Conservation (phyloP, 129 eudicot genomes). For the Flaveria brownii region DNA sequence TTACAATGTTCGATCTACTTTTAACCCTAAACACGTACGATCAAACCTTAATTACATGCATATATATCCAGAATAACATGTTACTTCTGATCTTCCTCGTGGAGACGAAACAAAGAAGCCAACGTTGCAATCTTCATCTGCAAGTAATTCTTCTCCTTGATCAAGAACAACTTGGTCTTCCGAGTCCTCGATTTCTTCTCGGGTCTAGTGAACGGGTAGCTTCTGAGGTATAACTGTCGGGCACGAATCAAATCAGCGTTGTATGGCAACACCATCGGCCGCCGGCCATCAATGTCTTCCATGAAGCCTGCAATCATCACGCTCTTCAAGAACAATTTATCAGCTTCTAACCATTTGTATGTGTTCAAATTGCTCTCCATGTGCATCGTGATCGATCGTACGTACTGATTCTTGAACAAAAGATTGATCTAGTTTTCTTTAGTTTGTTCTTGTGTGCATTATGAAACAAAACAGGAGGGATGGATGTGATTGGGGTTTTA, state of each 20-base stretch:
- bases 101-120: slow-evolving; percentile 1
- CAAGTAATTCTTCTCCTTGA: slow-evolving; percentile 20
- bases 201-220: slow-evolving; percentile 10
- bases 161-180: slow-evolving; percentile 8
- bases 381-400: not conserved
- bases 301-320: not conserved
- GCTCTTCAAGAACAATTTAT: slow-evolving; percentile 14
- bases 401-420: not conserved
- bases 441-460: no score
- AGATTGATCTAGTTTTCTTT: not conserved
- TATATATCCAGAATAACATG: not conserved
- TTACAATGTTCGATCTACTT: not conserved
- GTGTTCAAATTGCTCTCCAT: not conserved
- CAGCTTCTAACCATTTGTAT: slow-evolving; percentile 2
- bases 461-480: not conserved
- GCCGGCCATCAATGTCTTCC: not conserved
- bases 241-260: slow-evolving; percentile 11
- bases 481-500: not conserved
- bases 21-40: not conserved
- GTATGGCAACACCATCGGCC: slow-evolving; percentile 10
- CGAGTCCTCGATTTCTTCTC: not conserved
- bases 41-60: not conserved
- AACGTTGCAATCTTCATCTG: slow-evolving; percentile 2
- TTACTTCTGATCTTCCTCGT: not conserved
- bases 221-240: slow-evolving; percentile 15